Evolutionary conservation across 2,329 filamentous ascomycete species (phyloP).

Genomic region (Dactylellina drechsleri): DNA sequence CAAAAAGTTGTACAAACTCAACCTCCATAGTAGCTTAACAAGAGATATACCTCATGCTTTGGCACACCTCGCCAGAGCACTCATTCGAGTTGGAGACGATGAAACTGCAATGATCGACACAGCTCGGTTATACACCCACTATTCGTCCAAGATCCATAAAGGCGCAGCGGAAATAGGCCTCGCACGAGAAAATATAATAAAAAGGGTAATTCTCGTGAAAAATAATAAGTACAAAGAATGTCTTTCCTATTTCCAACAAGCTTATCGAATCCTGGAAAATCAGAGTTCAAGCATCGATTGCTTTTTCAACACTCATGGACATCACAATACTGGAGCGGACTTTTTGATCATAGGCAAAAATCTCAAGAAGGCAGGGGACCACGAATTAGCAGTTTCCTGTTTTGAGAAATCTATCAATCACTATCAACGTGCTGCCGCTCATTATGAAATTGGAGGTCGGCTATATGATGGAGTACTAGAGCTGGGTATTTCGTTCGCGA

Average conservation of each 20-base stretch:
- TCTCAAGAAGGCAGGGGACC: not conserved
- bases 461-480: slow-evolving; percentile 18
- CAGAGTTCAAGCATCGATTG: not conserved
- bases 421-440: not conserved
- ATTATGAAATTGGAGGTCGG: slow-evolving; percentile 6
- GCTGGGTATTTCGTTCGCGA: slow-evolving; percentile 6
- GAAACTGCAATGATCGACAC: not conserved
- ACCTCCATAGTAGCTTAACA: slow-evolving; percentile 3
- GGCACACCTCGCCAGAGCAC: slow-evolving; percentile 8
- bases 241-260: not conserved
- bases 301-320: slow-evolving; percentile 1
- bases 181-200: not conserved
- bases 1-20: slow-evolving; percentile 10
- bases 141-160: not conserved
- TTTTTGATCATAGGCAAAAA: slow-evolving; percentile 15
- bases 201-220: not conserved
- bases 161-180: not conserved
- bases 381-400: not conserved
- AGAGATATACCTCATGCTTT: slow-evolving; percentile 33
- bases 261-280: not conserved
- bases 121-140: not conserved
- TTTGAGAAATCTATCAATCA: slow-evolving; percentile 20
- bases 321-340: not conserved
- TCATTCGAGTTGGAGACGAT: slow-evolving; percentile 1
- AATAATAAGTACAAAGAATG: not conserved